Base-by-base conservation (phyloP, 352 stramenopile species). In the Aphanomyces stellatus region DNA sequence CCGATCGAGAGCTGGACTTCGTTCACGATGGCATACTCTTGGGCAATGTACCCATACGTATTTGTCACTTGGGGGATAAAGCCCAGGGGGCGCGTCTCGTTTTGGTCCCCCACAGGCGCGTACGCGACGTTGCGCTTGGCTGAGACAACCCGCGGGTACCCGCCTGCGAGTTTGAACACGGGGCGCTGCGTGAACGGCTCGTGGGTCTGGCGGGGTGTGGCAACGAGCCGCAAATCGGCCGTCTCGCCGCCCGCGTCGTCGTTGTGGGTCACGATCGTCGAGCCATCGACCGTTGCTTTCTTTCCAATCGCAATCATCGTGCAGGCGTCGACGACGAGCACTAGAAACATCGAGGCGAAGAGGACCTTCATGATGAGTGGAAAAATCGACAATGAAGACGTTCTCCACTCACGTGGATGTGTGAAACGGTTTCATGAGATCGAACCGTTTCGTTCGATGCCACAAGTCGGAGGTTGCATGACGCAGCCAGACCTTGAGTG, bases 1-100 rank as follows among this genome's bases (percentile, higher is more conserved):
- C 80, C 80, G 33, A 93, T 90, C 4, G 59, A 76, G 4, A 90
- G 65, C 63, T 85, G 71, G 42, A 83, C 67, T 71, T 93, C 80
- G 71, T 93, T 93, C 28, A 90, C 77, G 41, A 86, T 78, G 41
- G 74, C 80, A 55, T 93, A 93, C 17, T 77, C 79, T 48, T 84
- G 80, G 66, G 91, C 82, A 27, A 88, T 72, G 70, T 88, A 88
- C 0, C 74, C 77, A 69, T 79, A 93, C 1, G 84, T 93, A 53
- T 80, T 72, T 4, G 22, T 19, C 15, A 91, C 76, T 74, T 93
- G 63, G 25, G 72, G 72, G 31, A 87, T 83, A 37, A 70, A 75
- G 30, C 77, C 74, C 53, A 87, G 71, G 22, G 56, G 51, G 13
- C 13, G 24, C 19, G 34, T 35, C 19, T 40, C 27, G 55, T 70